Percentiles rank a stretch among this genome's conserved stretches.
Evolutionary conservation across 1,284 basidiomycete species (phyloP).

Genomic region (Leccinum variabile): DNA sequence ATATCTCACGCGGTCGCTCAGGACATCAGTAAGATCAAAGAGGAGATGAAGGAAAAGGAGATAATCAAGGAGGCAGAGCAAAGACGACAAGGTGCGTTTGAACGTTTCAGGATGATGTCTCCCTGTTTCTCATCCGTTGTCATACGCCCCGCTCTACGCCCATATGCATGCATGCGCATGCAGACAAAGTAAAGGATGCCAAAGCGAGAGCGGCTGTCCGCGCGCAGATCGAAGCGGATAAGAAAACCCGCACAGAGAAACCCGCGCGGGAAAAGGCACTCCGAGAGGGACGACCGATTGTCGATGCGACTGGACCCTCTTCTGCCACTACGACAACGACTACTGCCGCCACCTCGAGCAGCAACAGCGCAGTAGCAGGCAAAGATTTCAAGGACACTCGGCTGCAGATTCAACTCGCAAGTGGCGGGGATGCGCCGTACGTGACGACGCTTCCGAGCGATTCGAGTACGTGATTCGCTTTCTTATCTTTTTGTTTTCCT

Average conservation of each 20-base stretch:
- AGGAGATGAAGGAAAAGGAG: slow-evolving; percentile 80
- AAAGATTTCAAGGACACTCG: slow-evolving; percentile 82
- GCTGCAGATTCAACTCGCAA: slow-evolving; percentile 80
- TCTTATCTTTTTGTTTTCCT: background rate
- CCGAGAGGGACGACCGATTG: slow-evolving; percentile 65
- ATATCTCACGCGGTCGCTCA: slow-evolving; percentile 27
- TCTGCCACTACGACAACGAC: slow-evolving; percentile 30
- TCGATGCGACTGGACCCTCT: slow-evolving; percentile 27
- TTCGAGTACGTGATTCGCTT: slow-evolving; percentile 55
- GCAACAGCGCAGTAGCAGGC: slow-evolving; percentile 48
- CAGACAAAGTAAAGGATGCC: slow-evolving; percentile 82
- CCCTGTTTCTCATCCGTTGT: background rate
- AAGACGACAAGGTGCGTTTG: slow-evolving; percentile 65
- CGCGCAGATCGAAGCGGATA: slow-evolving; percentile 93
- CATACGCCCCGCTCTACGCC: background rate
- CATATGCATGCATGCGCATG: background rate
- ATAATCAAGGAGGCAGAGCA: slow-evolving; percentile 77
- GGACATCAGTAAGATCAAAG: slow-evolving; percentile 73
- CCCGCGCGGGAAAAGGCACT: slow-evolving; percentile 86
- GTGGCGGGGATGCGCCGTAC: slow-evolving; percentile 70
- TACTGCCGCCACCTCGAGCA: slow-evolving; percentile 36
- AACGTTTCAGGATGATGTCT: background rate
- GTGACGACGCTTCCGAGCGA: slow-evolving; percentile 81
- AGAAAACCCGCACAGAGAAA: slow-evolving; percentile 66
- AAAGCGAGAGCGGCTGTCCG: slow-evolving; percentile 83